phyloP scores from a whole-genome alignment of 2,329 filamentous ascomycete species.

The Paecilomyces sp. region DNA sequence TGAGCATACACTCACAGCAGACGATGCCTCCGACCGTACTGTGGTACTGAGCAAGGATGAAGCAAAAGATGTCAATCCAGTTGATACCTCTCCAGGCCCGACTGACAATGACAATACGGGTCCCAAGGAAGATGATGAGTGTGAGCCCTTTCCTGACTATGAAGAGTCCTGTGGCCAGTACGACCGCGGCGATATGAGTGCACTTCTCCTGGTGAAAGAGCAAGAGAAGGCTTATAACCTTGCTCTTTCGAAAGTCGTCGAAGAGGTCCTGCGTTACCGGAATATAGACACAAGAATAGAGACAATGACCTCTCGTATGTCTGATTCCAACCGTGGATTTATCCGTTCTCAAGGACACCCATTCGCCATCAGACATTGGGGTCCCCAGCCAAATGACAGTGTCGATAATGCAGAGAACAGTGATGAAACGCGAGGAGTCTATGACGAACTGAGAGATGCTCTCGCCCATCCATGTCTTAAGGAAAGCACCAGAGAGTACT shows the following conservation, averaged over 20 bases:
- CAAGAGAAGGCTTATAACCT: constrained; percentile 15
- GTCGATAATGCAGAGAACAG: neutral
- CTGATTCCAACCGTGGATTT: neutral
- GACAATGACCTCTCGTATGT: neutral
- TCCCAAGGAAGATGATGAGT: neutral
- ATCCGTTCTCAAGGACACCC: neutral
- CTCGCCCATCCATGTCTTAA: constrained; percentile 9
- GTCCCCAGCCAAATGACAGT: neutral
- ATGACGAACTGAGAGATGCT: constrained; percentile 11
- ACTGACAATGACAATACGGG: neutral
- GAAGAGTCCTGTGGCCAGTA: constrained; percentile 10
- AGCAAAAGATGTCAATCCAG: neutral
- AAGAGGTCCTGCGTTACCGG: constrained; percentile 11
- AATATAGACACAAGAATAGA: constrained; percentile 9
- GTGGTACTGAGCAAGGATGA: neutral
- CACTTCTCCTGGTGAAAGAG: neutral
- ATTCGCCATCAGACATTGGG: neutral
- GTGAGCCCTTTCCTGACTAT: constrained; percentile 22
- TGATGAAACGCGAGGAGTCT: constrained; percentile 1
- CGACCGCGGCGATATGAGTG: neutral
- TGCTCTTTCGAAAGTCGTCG: constrained; percentile 15
- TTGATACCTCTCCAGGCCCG: neutral
- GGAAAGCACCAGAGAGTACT: constrained; percentile 7
- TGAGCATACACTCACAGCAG: neutral
- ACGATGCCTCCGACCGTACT: neutral